Evolutionary conservation across 371 early-diverging fungal genomes (phyloP).

Genomic region (Mucor mucedo): DNA sequence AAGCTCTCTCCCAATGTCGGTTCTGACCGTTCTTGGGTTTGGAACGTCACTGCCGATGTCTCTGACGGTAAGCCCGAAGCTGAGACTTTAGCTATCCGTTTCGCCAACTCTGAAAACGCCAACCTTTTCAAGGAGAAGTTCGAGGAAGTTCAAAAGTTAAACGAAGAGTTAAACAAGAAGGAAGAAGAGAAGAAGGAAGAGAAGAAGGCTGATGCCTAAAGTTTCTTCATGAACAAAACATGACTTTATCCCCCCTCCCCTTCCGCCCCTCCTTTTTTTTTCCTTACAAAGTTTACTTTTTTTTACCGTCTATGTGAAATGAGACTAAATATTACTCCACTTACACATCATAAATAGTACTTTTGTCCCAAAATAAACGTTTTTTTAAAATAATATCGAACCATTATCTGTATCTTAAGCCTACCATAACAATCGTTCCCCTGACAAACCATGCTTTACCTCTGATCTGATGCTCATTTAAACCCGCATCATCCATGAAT

Average conservation of each 20-base stretch:
- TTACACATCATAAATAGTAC: no score
- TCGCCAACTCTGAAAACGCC: slow-evolving; percentile 90
- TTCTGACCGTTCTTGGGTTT: slow-evolving; percentile 98
- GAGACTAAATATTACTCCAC: neutral
- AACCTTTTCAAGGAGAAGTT: slow-evolving; percentile 60
- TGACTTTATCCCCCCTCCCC: neutral
- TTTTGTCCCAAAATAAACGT: no score
- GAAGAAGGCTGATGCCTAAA: slow-evolving; percentile 21
- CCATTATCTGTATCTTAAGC: no score
- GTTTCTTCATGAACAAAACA: neutral
- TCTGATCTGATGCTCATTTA: no score
- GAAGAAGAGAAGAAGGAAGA: slow-evolving; percentile 36
- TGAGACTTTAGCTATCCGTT: slow-evolving; percentile 94
- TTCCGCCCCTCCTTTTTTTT: no score
- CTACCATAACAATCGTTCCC: no score
- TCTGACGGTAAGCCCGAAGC: slow-evolving; percentile 86
- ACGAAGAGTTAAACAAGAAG: slow-evolving; percentile 37
- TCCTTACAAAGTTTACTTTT: no score
- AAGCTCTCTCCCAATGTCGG: slow-evolving; percentile 90
- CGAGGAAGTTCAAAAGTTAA: slow-evolving; percentile 50
- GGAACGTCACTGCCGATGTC: slow-evolving; percentile 86
- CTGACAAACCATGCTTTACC: no score
- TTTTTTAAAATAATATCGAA: no score
- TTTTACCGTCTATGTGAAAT: neutral
- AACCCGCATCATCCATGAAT: no score